These are phyloP conservation scores for Tricholoma flavovirens DNA, from an alignment of 768 basidiomycete genomes.

Conservation along the genomic window DNA sequence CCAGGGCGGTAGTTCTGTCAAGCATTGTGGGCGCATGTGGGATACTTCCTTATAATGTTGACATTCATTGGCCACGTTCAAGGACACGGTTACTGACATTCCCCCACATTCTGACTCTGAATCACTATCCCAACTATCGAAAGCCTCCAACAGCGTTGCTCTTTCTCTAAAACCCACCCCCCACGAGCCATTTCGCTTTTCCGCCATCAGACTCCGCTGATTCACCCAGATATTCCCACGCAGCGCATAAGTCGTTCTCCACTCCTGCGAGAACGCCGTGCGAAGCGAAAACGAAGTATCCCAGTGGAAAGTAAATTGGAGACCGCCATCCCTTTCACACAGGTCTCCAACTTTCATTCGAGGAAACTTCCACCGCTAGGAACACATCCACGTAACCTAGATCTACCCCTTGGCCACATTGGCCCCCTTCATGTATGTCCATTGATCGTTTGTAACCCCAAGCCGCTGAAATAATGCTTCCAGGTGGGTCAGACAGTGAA, in stretches of 20 bases:
- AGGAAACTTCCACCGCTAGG: background rate
- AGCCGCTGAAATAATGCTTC: too few species aligned
- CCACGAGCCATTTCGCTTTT: background rate
- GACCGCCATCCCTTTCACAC: background rate
- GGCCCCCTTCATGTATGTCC: background rate
- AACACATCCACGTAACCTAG: background rate
- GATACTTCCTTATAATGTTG: background rate
- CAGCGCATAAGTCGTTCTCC: constrained; percentile 1
- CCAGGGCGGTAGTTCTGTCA: background rate
- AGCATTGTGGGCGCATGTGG: background rate
- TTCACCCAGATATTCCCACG: background rate
- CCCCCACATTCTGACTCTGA: background rate
- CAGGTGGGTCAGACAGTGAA: background rate
- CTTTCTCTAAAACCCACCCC: background rate
- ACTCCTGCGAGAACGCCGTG: background rate
- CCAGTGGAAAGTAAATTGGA: too few species aligned
- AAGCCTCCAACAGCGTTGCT: background rate
- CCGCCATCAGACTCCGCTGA: background rate
- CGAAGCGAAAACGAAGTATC: background rate
- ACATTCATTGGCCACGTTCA: too few species aligned
- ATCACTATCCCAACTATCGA: background rate
- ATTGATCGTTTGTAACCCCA: background rate
- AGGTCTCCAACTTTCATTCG: background rate
- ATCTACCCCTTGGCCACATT: background rate
- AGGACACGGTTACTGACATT: background rate